Percentiles rank a stretch among this genome's conserved stretches.
Conservation (phyloP, 2,329 filamentous ascomycete species). For the Beauveria sp. region DNA sequence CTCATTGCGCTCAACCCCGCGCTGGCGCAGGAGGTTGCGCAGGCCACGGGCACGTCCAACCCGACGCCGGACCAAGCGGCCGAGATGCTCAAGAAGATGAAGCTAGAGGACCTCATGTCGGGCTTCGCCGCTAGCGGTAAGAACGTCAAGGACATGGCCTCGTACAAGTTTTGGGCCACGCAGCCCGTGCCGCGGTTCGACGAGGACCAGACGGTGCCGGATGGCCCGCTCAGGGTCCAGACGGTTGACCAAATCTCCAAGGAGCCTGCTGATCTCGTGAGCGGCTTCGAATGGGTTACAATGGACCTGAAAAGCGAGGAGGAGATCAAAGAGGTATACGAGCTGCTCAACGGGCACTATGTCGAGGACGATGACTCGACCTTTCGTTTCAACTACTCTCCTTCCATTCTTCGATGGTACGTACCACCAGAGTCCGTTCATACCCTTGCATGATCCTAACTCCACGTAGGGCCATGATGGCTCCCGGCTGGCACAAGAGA, state of each 20-base stretch:
- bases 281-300: slow-evolving; percentile 90
- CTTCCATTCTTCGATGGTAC: slow-evolving; percentile 81
- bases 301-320: slow-evolving; percentile 74
- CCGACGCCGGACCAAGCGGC: slow-evolving; percentile 35
- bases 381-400: slow-evolving; percentile 95
- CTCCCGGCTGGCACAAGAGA: slow-evolving; percentile 85
- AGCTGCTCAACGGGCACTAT: slow-evolving; percentile 86
- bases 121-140: slow-evolving; percentile 70
- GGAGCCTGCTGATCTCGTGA: slow-evolving; percentile 65
- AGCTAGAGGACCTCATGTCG: slow-evolving; percentile 64
- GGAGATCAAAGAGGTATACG: slow-evolving; percentile 83
- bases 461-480: slow-evolving; percentile 72
- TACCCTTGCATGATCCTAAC: not conserved
- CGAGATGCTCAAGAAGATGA: slow-evolving; percentile 53
- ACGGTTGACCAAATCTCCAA: slow-evolving; percentile 72
- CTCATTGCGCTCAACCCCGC: slow-evolving; percentile 67
- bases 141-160: slow-evolving; percentile 92
- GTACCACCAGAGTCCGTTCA: slow-evolving; percentile 15
- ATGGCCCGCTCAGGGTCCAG: slow-evolving; percentile 79
- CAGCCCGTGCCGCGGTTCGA: slow-evolving; percentile 88
- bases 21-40: slow-evolving; percentile 50
- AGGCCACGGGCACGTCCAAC: slow-evolving; percentile 28
- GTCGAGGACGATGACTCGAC: slow-evolving; percentile 96
- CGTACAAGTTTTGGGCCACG: slow-evolving; percentile 98
- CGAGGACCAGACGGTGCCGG: slow-evolving; percentile 47